Percentiles rank a stretch among this genome's conserved stretches.
Evolutionary conservation across 2,329 filamentous ascomycete species (phyloP).

Genomic region (Calonectria multiphialidica): DNA sequence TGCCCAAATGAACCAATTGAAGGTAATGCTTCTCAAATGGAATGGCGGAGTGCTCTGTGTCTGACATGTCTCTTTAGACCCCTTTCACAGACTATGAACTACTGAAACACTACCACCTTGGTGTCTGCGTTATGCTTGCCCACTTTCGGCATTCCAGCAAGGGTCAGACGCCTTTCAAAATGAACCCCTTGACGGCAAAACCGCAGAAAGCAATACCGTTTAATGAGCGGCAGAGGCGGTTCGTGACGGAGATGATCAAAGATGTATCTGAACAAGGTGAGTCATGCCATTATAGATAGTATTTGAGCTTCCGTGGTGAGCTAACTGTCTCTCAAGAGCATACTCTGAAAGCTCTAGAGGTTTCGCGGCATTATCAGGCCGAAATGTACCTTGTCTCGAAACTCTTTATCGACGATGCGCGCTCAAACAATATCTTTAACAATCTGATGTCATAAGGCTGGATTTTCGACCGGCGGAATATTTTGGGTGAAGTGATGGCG

Average conservation of each 20-base stretch:
- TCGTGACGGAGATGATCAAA: not conserved
- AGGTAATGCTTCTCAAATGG: not conserved
- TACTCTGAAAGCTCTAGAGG: not conserved
- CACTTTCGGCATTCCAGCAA: conserved; percentile 10
- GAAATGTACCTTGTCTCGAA: not conserved
- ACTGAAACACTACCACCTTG: not conserved
- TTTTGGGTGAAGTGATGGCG: not conserved
- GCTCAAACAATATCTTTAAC: not conserved
- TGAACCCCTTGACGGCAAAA: not conserved
- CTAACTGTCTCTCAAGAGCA: not conserved
- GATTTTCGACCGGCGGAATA: too few relatives aligned
- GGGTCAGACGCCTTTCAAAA: not conserved
- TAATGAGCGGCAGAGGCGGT: not conserved
- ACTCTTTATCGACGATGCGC: not conserved
- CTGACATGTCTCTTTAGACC: not conserved
- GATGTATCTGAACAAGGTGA: not conserved
- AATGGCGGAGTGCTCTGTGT: too few relatives aligned
- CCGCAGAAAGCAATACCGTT: not conserved
- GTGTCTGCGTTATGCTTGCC: not conserved
- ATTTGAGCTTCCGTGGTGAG: not conserved
- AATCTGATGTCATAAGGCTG: not conserved
- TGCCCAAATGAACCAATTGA: not conserved
- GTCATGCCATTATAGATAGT: not conserved
- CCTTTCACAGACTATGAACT: not conserved
- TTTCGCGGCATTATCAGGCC: not conserved